phyloP scores from a whole-genome alignment of 768 basidiomycete species.

The Gymnopilus dilepis region DNA sequence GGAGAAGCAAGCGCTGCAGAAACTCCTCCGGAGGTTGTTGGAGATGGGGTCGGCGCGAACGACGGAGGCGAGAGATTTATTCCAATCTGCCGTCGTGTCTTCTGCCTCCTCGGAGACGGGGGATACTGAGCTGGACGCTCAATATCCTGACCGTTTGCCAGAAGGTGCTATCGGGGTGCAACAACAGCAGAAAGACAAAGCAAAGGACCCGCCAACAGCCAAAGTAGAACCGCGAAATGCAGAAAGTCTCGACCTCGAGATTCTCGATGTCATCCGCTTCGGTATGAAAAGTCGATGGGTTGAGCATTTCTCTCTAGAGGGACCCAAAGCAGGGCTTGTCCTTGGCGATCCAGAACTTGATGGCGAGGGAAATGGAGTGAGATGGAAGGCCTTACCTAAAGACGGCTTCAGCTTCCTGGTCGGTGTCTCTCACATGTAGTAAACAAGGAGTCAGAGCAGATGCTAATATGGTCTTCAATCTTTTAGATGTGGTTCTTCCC shows the following conservation, averaged over 20 bases:
- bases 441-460: too few relatives aligned
- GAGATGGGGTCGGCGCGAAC: conserved; percentile 73
- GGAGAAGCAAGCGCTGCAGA: conserved; percentile 63
- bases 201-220: not conserved
- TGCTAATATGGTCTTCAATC: too few relatives aligned
- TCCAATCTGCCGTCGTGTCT: conserved; percentile 53
- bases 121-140: not conserved
- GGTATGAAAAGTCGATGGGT: conserved; percentile 82
- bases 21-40: conserved; percentile 68
- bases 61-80: conserved; percentile 64
- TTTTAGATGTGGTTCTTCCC: conserved; percentile 58
- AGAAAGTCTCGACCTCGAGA: conserved; percentile 56
- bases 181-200: not conserved
- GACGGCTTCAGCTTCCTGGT: conserved; percentile 81
- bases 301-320: conserved; percentile 75
- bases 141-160: not conserved
- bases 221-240: too few relatives aligned
- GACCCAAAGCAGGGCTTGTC: conserved; percentile 50
- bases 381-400: conserved; percentile 53
- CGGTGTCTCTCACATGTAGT: conserved; percentile 11
- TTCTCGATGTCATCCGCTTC: conserved; percentile 71
- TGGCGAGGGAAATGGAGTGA: not conserved
- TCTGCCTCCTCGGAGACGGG: conserved; percentile 14
- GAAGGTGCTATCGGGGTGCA: not conserved
- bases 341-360: conserved; percentile 47